Evolutionary conservation across 805 yeast genomes (phyloP), one percentile per base, ranked within the genome.

Genomic region (Komagataella populi): DNA sequence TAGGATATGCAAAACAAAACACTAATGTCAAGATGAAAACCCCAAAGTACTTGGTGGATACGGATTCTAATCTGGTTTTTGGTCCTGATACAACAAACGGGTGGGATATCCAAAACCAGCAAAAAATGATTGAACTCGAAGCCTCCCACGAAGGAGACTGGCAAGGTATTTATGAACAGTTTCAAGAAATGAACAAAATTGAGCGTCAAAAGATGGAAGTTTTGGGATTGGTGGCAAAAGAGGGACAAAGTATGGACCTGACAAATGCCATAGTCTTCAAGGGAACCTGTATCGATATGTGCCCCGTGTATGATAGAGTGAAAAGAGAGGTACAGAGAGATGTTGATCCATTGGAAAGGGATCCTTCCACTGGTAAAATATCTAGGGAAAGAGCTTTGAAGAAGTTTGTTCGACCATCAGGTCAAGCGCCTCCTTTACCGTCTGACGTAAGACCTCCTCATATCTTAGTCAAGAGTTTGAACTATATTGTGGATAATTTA

Each of bases 341-440:
- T 58, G 93, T 89, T 44, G 83, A 86, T 52, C 71, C 76, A 7
- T 73, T 83, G 58, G 99, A 93, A 66, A 82, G 73, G 55, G 88
- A 84, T 54, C 77, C 81, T 2, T 68, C 69, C 0, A 72, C 79
- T 2, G 79, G 79, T 4, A 74, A 69, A 55, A 83, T 88, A 5
- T 73, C 87, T 0, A 63, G 77, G 24, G 60, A 60, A 0, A 69
- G 72, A 47, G 96, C 97, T 0, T 77, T 93, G 6, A 93, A 93
- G 66, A 95, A 96, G 1, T 93, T 93, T 62, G 85, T 95, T 20
- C 73, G 99, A 58, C 97, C 99, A 0, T 97, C 98, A 0, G 99
- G 98, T 6, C 96, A 93, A 58, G 96, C 96, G 1, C 98, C 97
- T 1, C 95, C 98, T 2, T 70, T 93, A 53, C 99, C 99, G 0